These are phyloP conservation scores for Annulohypoxylon stygium DNA, from an alignment of 495 filamentous ascomycete genomes.

Conservation along the genomic window DNA sequence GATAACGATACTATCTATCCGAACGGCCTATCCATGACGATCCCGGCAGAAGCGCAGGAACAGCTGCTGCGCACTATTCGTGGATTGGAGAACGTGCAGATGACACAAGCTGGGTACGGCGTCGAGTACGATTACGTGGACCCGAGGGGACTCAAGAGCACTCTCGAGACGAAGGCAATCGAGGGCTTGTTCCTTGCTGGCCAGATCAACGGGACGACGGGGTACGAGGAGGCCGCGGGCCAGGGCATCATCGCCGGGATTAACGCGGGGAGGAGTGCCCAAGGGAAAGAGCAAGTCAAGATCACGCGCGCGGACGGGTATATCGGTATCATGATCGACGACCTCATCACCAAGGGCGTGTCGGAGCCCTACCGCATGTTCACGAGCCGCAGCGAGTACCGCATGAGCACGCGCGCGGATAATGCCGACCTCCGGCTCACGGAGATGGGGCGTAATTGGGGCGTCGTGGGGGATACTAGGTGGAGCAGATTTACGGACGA, in stretches of 20 bases:
- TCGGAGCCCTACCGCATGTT: constrained; percentile 99
- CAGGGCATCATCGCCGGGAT: constrained; percentile 94
- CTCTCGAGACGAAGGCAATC: constrained; percentile 94
- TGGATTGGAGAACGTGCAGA: constrained; percentile 88
- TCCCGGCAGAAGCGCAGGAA: constrained; percentile 87
- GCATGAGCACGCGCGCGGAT: constrained; percentile 89
- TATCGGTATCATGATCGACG: constrained; percentile 99
- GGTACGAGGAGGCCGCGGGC: constrained; percentile 96
- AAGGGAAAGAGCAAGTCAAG: constrained; percentile 70
- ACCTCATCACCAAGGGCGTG: constrained; percentile 96
- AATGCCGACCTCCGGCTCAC: constrained; percentile 94
- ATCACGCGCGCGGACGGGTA: constrained; percentile 91
- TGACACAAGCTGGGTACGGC: constrained; percentile 97
- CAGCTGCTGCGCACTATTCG: constrained; percentile 84
- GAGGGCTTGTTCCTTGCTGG: constrained; percentile 91
- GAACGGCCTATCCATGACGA: constrained; percentile 96
- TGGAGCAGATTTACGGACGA: constrained; percentile 78
- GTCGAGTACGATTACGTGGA: constrained; percentile 99
- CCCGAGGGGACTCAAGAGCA: constrained; percentile 84
- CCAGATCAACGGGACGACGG: constrained; percentile 98
- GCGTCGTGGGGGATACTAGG: constrained; percentile 81
- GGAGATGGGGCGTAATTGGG: constrained; percentile 77
- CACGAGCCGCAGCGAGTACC: constrained; percentile 94
- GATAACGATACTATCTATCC: constrained; percentile 93
- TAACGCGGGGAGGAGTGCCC: constrained; percentile 87